Conservation (phyloP, 2,329 filamentous ascomycete genomes). For the Pseudocercospora fuligena region DNA sequence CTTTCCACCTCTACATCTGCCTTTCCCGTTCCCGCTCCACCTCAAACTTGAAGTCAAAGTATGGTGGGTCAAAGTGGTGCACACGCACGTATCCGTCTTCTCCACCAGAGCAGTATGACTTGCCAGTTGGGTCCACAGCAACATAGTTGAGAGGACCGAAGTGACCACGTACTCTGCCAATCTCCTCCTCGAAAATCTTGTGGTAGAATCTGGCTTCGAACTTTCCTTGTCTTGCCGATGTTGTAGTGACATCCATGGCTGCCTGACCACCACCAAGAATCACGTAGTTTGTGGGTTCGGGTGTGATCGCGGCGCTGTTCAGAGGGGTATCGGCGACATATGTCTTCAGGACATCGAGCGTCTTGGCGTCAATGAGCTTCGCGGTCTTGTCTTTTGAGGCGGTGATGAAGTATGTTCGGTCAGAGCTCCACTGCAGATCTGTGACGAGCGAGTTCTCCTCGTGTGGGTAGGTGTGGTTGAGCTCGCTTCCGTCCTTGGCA, state of each 20-base stretch:
- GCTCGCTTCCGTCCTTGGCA: constrained; percentile 83
- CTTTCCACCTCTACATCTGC: constrained; percentile 24
- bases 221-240: constrained; percentile 91
- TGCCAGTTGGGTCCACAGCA: constrained; percentile 87
- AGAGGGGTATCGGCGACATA: constrained; percentile 91
- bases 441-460: constrained; percentile 83
- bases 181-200: constrained; percentile 99
- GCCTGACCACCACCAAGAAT: constrained; percentile 98
- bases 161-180: constrained; percentile 93
- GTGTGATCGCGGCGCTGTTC: constrained; percentile 91
- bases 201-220: constrained; percentile 99
- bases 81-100: constrained; percentile 98
- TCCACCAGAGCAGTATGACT: constrained; percentile 90
- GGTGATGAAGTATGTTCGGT: constrained; percentile 98
- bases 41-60: constrained; percentile 99
- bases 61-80: constrained; percentile 97
- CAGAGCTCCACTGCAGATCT: constrained; percentile 91
- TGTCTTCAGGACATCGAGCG: constrained; percentile 91
- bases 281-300: constrained; percentile 97
- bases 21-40: constrained; percentile 77
- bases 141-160: constrained; percentile 98
- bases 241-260: constrained; percentile 98
- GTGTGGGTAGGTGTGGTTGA: constrained; percentile 82
- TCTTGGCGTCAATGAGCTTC: constrained; percentile 84
- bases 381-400: constrained; percentile 97